Conservation (phyloP, 2,329 filamentous ascomycete genomes). For the Plectosphaerella plurivora region DNA sequence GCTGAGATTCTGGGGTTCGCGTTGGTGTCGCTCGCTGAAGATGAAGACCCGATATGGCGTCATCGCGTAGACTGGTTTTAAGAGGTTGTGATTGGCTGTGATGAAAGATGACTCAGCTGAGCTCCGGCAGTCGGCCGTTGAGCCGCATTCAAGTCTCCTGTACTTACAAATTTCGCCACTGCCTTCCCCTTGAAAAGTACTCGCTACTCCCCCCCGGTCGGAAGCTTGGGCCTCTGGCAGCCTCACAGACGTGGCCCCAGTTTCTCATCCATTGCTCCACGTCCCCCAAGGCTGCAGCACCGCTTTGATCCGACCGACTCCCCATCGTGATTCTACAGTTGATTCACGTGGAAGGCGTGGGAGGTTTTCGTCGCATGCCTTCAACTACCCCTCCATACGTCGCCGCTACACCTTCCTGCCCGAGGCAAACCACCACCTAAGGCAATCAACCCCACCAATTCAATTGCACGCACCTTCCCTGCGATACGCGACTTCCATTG, state of each 20-base stretch:
- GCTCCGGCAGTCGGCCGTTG: not conserved
- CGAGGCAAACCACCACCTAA: too few relatives aligned
- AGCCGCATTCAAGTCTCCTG: not conserved
- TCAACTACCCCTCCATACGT: too few relatives aligned
- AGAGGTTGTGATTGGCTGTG: not conserved
- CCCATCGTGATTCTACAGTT: not conserved
- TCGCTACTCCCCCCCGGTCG: not conserved
- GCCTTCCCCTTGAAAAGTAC: not conserved
- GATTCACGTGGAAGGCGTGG: not conserved
- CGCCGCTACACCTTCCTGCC: too few relatives aligned
- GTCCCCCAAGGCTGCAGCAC: not conserved
- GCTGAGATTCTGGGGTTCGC: not conserved
- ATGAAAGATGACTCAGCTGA: not conserved
- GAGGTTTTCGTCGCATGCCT: not conserved
- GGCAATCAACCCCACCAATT: too few relatives aligned
- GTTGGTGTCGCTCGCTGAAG: not conserved
- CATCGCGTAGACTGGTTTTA: not conserved
- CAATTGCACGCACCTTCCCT: too few relatives aligned
- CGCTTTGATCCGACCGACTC: not conserved
- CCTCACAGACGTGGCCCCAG: not conserved
- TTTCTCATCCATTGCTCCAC: not conserved
- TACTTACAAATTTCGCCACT: not conserved
- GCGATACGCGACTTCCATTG: too few relatives aligned
- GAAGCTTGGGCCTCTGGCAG: not conserved
- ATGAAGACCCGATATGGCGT: constrained; percentile 1